Conservation (phyloP, 2,329 filamentous ascomycete genomes). For the Penicillium sclerotiorum region DNA sequence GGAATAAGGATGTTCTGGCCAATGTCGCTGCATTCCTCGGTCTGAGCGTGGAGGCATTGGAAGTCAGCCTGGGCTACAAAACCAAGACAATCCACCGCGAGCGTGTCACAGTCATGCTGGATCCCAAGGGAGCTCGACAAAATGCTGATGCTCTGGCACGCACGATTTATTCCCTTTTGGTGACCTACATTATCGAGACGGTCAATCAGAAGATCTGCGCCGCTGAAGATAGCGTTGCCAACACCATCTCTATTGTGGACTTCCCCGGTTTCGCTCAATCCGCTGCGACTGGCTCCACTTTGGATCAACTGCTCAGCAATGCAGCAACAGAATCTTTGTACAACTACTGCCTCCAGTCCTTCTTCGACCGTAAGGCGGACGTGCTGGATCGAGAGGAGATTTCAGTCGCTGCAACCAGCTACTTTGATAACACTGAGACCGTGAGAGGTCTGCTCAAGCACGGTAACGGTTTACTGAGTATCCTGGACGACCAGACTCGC, state of each 20-base stretch:
- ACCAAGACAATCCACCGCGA: slow-evolving; percentile 96
- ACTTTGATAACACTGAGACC: slow-evolving; percentile 96
- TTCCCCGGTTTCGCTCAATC: slow-evolving; percentile 94
- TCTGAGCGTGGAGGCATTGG: slow-evolving; percentile 76
- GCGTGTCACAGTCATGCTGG: slow-evolving; percentile 97
- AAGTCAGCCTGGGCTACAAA: slow-evolving; percentile 89
- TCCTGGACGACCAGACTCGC: slow-evolving; percentile 92
- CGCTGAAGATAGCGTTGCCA: slow-evolving; percentile 81
- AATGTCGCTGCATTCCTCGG: slow-evolving; percentile 95
- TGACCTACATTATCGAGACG: slow-evolving; percentile 89
- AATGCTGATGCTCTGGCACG: slow-evolving; percentile 94
- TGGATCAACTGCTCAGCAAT: slow-evolving; percentile 94
- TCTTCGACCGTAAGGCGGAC: slow-evolving; percentile 93
- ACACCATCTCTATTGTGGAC: slow-evolving; percentile 93
- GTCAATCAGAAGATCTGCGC: slow-evolving; percentile 91
- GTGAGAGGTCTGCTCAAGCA: slow-evolving; percentile 89
- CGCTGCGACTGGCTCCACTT: slow-evolving; percentile 75
- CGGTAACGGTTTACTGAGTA: slow-evolving; percentile 89
- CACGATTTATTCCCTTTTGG: slow-evolving; percentile 89
- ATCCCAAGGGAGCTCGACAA: slow-evolving; percentile 82
- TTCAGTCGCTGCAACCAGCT: slow-evolving; percentile 84
- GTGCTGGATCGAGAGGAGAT: slow-evolving; percentile 94
- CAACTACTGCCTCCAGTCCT: slow-evolving; percentile 90
- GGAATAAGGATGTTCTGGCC: slow-evolving; percentile 85
- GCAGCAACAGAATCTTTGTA: slow-evolving; percentile 90